phyloP scores from a whole-genome alignment of 2,329 filamentous ascomycete species.

The Xylaria sp. region DNA sequence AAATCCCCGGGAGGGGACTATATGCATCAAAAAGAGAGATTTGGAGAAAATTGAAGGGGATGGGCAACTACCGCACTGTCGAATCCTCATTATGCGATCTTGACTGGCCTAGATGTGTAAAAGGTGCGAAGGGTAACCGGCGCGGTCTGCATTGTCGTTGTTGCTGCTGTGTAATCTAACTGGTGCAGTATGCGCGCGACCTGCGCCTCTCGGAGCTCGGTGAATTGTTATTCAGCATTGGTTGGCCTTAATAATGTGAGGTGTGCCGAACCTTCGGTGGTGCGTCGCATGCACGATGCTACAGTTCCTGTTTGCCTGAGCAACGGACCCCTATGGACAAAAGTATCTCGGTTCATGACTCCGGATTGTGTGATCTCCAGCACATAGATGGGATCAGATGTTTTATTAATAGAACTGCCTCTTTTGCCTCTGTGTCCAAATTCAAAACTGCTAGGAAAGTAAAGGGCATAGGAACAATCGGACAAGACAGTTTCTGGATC shows the following conservation, averaged over 20 bases:
- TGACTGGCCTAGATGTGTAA: too few species aligned
- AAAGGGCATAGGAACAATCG: neutral
- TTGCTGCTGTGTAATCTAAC: too few species aligned
- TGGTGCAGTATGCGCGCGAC: neutral
- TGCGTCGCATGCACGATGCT: neutral
- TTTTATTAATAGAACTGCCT: neutral
- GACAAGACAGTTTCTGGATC: neutral
- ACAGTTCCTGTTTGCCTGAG: slow-evolving; percentile 3
- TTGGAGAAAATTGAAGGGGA: neutral
- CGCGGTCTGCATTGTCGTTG: slow-evolving; percentile 7
- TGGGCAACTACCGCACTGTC: too few species aligned
- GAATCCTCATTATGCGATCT: too few species aligned
- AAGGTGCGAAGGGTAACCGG: slow-evolving; percentile 14
- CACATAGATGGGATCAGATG: neutral
- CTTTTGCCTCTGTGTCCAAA: neutral
- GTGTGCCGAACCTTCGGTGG: neutral
- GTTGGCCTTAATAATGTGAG: neutral
- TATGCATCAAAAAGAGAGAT: slow-evolving; percentile 12
- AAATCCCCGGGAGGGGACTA: neutral
- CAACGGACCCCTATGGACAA: neutral
- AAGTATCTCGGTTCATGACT: slow-evolving; percentile 9
- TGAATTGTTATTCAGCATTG: neutral
- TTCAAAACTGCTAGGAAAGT: neutral
- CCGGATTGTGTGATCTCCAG: slow-evolving; percentile 15
- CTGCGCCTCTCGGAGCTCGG: slow-evolving; percentile 23